Conservation (phyloP, 139 green algal species). For the Volvox africanus region DNA sequence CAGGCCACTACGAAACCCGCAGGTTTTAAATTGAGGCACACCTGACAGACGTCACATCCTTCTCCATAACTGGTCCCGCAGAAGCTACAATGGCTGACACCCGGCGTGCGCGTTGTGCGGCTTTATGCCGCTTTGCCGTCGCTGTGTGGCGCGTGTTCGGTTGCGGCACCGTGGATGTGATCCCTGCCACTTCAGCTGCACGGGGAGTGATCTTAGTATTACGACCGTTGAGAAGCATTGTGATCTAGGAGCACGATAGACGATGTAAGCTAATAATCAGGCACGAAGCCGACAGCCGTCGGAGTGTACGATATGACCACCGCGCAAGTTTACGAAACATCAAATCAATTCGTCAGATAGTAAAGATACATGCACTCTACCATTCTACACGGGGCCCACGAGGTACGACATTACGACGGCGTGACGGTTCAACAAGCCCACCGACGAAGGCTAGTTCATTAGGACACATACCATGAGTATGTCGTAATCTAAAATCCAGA, state of each 20-base stretch:
- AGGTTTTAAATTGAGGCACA: background rate
- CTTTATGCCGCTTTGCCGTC: background rate
- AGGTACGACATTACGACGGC: slow-evolving; percentile 10
- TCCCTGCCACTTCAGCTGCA: background rate
- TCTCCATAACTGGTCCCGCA: background rate
- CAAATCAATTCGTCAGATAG: too few species aligned
- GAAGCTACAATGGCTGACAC: background rate
- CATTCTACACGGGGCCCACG: slow-evolving; percentile 1
- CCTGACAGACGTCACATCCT: slow-evolving; percentile 24
- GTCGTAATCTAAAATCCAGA: too few species aligned
- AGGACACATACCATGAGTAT: too few species aligned
- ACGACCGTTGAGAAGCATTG: slow-evolving; percentile 17
- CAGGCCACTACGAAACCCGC: background rate
- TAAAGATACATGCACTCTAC: background rate
- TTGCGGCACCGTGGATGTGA: background rate
- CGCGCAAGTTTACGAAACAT: too few species aligned
- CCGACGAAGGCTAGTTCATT: too few species aligned
- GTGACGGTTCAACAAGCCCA: background rate
- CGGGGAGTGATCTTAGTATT: slow-evolving; percentile 8
- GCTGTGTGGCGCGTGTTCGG: slow-evolving; percentile 13
- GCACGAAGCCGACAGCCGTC: too few species aligned
- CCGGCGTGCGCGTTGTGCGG: background rate
- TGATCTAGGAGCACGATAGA: background rate
- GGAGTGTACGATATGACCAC: too few species aligned
- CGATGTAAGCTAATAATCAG: too few species aligned